A percentile compares a stretch with the other conserved stretches of the same genome.
Evolutionary conservation across 176 grass and related monocot genomes (phyloP).

Genomic region (Eleusine indica): DNA sequence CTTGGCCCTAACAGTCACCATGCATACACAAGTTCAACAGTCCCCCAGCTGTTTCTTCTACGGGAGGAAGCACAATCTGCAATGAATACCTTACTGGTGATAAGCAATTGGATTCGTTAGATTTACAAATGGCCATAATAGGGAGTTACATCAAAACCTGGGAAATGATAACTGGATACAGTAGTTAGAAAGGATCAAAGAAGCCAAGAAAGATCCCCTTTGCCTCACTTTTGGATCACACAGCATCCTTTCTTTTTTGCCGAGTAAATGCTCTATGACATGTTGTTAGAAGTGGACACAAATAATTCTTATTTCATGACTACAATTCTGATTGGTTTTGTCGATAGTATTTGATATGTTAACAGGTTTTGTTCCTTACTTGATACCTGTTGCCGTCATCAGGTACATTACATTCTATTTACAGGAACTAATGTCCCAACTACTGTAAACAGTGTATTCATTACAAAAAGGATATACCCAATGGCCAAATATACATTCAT

Average conservation of each 20-base stretch:
- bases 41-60: background rate
- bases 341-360: constrained; percentile 34
- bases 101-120: background rate
- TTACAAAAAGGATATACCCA: background rate
- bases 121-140: constrained; percentile 10
- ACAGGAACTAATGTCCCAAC: background rate
- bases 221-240: background rate
- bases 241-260: constrained; percentile 33
- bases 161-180: constrained; percentile 25
- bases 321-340: constrained; percentile 28
- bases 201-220: constrained; percentile 9
- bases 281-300: background rate
- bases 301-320: constrained; percentile 13
- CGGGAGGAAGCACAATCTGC: constrained; percentile 1
- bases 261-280: constrained; percentile 11
- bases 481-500: background rate
- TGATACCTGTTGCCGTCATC: background rate
- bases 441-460: background rate
- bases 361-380: background rate
- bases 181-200: constrained; percentile 7
- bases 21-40: constrained; percentile 38
- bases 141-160: constrained; percentile 18
- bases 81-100: constrained; percentile 13
- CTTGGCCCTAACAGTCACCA: constrained; percentile 32
- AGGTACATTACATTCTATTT: background rate